Percentiles rank a stretch among this genome's conserved stretches.
Conservation (phyloP, 352 stramenopile genomes). For the Globisporangium paroecandrum region DNA sequence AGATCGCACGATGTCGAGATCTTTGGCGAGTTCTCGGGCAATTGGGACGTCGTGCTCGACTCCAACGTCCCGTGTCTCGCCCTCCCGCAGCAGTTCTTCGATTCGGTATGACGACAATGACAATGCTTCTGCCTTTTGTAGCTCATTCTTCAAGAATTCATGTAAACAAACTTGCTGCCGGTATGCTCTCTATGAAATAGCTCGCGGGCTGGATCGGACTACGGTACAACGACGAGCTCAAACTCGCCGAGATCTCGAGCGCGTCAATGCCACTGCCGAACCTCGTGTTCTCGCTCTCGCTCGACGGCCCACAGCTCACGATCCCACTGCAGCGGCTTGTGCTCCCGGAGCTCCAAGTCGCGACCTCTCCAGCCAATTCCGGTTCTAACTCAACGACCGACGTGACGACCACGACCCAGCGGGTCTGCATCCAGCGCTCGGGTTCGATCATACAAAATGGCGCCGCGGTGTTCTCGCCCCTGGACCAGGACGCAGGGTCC, state of each 20-base stretch:
- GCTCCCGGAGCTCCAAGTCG: constrained; percentile 28
- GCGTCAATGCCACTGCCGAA: constrained; percentile 24
- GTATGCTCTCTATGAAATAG: constrained; percentile 19
- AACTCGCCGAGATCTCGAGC: constrained; percentile 39
- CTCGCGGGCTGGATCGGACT: constrained; percentile 52
- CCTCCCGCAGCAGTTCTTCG: constrained; percentile 62
- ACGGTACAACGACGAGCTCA: constrained; percentile 35
- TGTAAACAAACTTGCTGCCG: not conserved
- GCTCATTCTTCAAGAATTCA: not conserved
- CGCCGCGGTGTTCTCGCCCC: constrained; percentile 39
- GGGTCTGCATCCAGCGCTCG: constrained; percentile 54
- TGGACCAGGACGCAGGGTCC: constrained; percentile 37
- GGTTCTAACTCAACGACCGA: not conserved
- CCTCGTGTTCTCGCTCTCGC: constrained; percentile 45
- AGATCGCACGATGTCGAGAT: constrained; percentile 22
- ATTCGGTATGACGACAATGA: constrained; percentile 27
- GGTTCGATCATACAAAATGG: constrained; percentile 54
- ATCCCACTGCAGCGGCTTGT: constrained; percentile 47
- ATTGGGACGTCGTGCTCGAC: constrained; percentile 59
- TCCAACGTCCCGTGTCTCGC: constrained; percentile 57
- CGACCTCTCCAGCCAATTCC: not conserved
- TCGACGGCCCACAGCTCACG: constrained; percentile 25
- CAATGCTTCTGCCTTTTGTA: not conserved
- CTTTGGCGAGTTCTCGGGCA: constrained; percentile 52
- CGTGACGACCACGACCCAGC: not conserved